These are phyloP conservation scores for Paracamarosporium sp. DNA, from an alignment of 2,329 filamentous ascomycete species.

Conservation along the genomic window DNA sequence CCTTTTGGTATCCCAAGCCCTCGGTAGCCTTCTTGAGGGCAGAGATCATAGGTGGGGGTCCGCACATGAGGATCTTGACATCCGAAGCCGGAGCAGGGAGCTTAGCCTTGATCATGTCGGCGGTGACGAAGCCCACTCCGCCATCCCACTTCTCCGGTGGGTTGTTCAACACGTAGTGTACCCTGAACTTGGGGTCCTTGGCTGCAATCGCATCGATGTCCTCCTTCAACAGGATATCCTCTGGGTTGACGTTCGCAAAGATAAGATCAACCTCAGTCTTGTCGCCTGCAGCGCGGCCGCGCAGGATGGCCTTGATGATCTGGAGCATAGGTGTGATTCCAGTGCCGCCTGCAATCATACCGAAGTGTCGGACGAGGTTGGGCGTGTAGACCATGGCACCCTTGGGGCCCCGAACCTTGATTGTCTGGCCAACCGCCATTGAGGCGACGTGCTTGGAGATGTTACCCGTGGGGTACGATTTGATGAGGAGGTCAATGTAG, in stretches of 20 bases:
- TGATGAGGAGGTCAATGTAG: constrained; percentile 96
- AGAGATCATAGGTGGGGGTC: constrained; percentile 94
- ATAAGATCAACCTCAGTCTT: constrained; percentile 91
- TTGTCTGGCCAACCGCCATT: constrained; percentile 77
- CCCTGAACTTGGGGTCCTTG: constrained; percentile 80
- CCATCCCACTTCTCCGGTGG: constrained; percentile 91
- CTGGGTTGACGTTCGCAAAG: constrained; percentile 92
- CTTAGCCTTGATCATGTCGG: constrained; percentile 90
- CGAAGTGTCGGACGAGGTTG: constrained; percentile 95
- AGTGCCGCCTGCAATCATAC: constrained; percentile 97
- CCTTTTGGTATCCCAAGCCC: constrained; percentile 88
- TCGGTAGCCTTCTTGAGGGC: constrained; percentile 97
- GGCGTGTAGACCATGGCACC: constrained; percentile 97
- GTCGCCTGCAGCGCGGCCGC: constrained; percentile 77
- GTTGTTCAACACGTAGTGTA: constrained; percentile 97
- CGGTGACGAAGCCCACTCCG: constrained; percentile 91
- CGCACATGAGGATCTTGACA: constrained; percentile 93
- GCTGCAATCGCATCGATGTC: constrained; percentile 81
- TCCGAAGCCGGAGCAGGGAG: constrained; percentile 84
- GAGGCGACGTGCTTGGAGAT: constrained; percentile 92
- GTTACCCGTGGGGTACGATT: constrained; percentile 96
- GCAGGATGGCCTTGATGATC: constrained; percentile 87
- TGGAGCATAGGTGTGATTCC: constrained; percentile 99
- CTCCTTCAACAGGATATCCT: constrained; percentile 93
- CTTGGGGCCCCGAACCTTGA: constrained; percentile 93